These are phyloP conservation scores for Monosiga brevicollis DNA, from an alignment of 78 protist genomes.

Conservation along the genomic window DNA sequence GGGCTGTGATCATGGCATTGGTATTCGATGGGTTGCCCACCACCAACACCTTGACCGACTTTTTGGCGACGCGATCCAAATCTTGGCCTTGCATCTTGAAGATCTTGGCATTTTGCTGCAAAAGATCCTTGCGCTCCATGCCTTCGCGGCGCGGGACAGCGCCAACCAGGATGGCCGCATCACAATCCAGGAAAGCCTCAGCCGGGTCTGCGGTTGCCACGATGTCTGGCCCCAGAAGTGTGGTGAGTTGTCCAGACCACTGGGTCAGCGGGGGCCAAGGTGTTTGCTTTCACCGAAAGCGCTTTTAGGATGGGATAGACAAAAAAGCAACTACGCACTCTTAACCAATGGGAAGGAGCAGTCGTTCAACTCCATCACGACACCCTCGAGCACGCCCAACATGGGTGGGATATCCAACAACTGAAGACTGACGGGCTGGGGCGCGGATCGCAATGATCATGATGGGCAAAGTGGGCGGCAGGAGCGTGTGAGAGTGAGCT, in stretches of 20 bases:
- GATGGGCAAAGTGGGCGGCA: neutral
- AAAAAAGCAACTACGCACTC: neutral
- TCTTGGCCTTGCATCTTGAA: slow-evolving; percentile 79
- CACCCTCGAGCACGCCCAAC: slow-evolving; percentile 40
- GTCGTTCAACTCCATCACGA: slow-evolving; percentile 55
- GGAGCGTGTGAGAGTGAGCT: neutral
- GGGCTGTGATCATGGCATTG: slow-evolving; percentile 59
- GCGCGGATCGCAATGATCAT: slow-evolving; percentile 48
- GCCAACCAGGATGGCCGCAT: slow-evolving; percentile 73
- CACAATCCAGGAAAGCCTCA: slow-evolving; percentile 33
- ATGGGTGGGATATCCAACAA: slow-evolving; percentile 71
- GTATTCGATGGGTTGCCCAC: slow-evolving; percentile 98
- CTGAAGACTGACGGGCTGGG: slow-evolving; percentile 63
- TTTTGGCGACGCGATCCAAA: slow-evolving; percentile 52
- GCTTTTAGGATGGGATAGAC: no score
- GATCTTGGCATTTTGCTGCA: slow-evolving; percentile 64
- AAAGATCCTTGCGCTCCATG: slow-evolving; percentile 86
- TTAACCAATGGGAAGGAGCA: slow-evolving; percentile 24
- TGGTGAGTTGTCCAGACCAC: no score
- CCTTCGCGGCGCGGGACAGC: slow-evolving; percentile 90
- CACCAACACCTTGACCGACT: slow-evolving; percentile 56
- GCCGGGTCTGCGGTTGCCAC: slow-evolving; percentile 14
- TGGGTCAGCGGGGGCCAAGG: no score
- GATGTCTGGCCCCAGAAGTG: slow-evolving; percentile 4
- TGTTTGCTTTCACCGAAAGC: no score